These are phyloP conservation scores for Geotrichum cucujoidarum DNA, from an alignment of 1,139 yeast species.

Conservation along the genomic window DNA sequence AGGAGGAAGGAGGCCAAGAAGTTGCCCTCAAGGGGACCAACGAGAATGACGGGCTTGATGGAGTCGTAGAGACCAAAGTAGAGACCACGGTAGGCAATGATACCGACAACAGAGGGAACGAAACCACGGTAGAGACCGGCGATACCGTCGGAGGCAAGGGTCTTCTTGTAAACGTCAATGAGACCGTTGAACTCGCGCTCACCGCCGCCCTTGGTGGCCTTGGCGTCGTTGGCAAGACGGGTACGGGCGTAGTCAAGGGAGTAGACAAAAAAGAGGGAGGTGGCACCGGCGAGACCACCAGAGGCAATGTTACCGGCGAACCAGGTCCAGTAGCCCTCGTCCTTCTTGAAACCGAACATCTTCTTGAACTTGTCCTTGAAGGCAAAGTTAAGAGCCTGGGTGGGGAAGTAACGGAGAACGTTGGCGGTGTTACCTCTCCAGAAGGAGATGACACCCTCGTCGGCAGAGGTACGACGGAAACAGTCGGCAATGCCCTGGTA, in stretches of 20 bases:
- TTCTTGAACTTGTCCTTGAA: conserved; percentile 80
- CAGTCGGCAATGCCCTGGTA: conserved; percentile 68
- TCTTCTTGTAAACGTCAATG: conserved; percentile 71
- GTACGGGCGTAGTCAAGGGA: conserved; percentile 81
- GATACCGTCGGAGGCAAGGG: conserved; percentile 69
- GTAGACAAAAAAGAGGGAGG: conserved; percentile 69
- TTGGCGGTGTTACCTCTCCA: conserved; percentile 87
- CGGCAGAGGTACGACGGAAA: conserved; percentile 67
- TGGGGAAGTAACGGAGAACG: conserved; percentile 81
- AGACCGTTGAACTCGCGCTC: conserved; percentile 76
- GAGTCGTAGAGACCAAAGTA: conserved; percentile 81
- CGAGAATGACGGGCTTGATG: conserved; percentile 67
- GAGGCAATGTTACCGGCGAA: conserved; percentile 77
- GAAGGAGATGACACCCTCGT: conserved; percentile 66
- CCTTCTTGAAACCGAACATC: conserved; percentile 70
- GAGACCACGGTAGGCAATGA: conserved; percentile 77
- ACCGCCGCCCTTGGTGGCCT: conserved; percentile 56
- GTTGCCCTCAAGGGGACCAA: conserved; percentile 65
- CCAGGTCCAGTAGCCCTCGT: conserved; percentile 62
- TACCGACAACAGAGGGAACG: conserved; percentile 77
- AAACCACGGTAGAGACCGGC: conserved; percentile 82
- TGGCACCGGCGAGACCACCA: conserved; percentile 81
- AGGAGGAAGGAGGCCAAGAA: conserved; percentile 70
- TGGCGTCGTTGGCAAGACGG: conserved; percentile 79
- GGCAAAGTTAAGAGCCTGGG: conserved; percentile 80